phyloP scores from a whole-genome alignment of 495 filamentous ascomycete genomes.

The Penicillium longicatenatum region DNA sequence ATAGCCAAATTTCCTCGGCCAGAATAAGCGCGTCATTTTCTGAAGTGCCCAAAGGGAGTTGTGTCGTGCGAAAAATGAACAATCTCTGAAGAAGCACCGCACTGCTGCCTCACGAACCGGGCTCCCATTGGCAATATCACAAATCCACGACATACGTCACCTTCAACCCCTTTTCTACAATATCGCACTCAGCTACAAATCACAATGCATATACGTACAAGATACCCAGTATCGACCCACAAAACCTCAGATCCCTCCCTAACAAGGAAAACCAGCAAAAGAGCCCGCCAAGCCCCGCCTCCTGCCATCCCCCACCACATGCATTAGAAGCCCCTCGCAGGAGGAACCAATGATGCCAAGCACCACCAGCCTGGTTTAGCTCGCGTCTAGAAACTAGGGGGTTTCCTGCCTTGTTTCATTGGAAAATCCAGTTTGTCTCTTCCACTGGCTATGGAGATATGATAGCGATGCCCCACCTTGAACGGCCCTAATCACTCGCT shows the following conservation, averaged over 20 bases:
- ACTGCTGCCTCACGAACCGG: too few relatives aligned
- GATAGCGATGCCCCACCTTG: neutral
- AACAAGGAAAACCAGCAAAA: neutral
- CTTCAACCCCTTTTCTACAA: neutral
- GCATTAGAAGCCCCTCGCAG: neutral
- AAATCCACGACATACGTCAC: too few relatives aligned
- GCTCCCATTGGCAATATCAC: too few relatives aligned
- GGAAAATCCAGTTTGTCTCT: neutral
- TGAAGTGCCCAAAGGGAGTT: too few relatives aligned
- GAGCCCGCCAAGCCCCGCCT: neutral
- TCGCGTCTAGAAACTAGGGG: neutral
- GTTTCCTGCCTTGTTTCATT: neutral
- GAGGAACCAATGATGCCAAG: neutral
- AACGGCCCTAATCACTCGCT: neutral
- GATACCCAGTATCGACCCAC: neutral
- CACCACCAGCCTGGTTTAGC: neutral
- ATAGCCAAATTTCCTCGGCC: slow-evolving; percentile 14
- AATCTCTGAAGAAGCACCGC: too few relatives aligned
- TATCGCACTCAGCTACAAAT: neutral
- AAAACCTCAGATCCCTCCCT: neutral
- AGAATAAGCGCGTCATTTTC: too few relatives aligned
- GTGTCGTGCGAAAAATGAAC: too few relatives aligned
- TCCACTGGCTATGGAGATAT: neutral
- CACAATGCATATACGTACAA: neutral
- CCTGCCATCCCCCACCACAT: neutral